Evolutionary conservation across 768 basidiomycete genomes (phyloP).

Genomic region (Tephrocybe sp.): DNA sequence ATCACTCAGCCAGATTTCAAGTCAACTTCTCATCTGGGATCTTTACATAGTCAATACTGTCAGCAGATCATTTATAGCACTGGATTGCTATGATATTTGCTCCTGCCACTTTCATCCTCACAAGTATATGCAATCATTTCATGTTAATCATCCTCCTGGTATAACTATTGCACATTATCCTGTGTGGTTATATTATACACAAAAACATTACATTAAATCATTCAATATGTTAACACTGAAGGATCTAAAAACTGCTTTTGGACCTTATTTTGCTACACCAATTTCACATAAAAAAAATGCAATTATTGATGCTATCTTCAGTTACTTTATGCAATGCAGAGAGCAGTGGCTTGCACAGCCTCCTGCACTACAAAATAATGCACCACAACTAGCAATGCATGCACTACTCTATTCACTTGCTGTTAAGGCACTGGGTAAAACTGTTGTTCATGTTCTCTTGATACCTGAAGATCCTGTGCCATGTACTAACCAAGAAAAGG

Average conservation of each 20-base stretch:
- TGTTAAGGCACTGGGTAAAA: no score
- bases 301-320: background rate
- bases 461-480: no score
- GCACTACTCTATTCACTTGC: no score
- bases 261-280: background rate
- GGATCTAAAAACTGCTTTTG: no score
- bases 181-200: background rate
- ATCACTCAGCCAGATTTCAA: background rate
- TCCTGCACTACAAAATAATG: background rate
- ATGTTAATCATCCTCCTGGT: background rate
- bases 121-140: background rate
- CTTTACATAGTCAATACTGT: background rate
- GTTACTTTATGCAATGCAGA: background rate
- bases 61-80: background rate
- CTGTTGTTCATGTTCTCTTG: no score
- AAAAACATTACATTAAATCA: background rate
- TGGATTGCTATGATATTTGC: background rate
- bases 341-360: background rate
- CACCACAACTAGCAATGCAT: no score
- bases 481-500: no score
- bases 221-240: background rate
- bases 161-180: background rate
- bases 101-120: background rate
- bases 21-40: background rate
- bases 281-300: background rate